phyloP scores from a whole-genome alignment of 345 rosid genomes.

The Brassica incana region DNA sequence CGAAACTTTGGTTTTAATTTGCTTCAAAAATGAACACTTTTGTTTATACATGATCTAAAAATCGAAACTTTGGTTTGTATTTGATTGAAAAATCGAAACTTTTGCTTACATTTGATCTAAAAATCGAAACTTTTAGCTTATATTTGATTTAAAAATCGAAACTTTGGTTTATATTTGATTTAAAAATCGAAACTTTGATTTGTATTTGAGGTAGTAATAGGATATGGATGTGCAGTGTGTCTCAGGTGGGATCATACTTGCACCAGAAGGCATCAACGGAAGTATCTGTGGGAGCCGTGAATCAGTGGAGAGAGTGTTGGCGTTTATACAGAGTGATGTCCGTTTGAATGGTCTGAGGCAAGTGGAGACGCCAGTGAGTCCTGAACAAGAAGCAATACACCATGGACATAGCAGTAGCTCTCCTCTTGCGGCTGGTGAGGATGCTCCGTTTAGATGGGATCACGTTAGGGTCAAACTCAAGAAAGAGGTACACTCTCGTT shows the following conservation, averaged over 20 bases:
- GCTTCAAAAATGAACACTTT: too few species aligned
- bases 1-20: too few species aligned
- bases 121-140: background rate
- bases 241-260: constrained; percentile 73
- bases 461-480: constrained; percentile 94
- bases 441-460: constrained; percentile 97
- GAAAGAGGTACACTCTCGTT: constrained; percentile 67
- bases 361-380: constrained; percentile 83
- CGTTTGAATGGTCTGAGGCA: constrained; percentile 71
- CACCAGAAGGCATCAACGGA: constrained; percentile 92
- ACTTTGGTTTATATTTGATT: background rate
- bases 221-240: constrained; percentile 36
- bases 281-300: constrained; percentile 83
- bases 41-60: constrained; percentile 40
- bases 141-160: constrained; percentile 45
- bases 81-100: constrained; percentile 36
- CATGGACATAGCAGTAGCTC: constrained; percentile 79
- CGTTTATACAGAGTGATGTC: constrained; percentile 63
- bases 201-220: constrained; percentile 64
- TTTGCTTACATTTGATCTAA: constrained; percentile 41
- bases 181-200: background rate
- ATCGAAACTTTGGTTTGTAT: constrained; percentile 26
- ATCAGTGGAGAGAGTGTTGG: constrained; percentile 74
- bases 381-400: constrained; percentile 90
- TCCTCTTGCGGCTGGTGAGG: constrained; percentile 95